phyloP scores from a whole-genome alignment of 2,329 filamentous ascomycete species.

The Monilinia fructigena region DNA sequence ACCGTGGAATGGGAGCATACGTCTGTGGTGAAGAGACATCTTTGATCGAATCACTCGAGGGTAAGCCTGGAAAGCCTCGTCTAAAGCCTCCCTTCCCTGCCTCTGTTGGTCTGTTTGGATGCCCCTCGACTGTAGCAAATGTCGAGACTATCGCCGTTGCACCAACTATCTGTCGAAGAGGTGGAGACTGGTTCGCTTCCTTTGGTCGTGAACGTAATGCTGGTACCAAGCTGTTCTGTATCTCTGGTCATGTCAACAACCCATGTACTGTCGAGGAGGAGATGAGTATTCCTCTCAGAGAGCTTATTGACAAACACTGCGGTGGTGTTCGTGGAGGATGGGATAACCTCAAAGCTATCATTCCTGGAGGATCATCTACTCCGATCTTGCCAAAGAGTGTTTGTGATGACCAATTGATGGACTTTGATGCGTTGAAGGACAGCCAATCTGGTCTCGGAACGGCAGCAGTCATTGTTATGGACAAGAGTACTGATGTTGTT shows the following conservation, averaged over 20 bases:
- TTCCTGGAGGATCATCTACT: constrained; percentile 94
- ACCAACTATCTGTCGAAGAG: constrained; percentile 91
- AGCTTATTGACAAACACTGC: constrained; percentile 97
- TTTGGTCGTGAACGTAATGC: constrained; percentile 96
- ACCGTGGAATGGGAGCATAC: constrained; percentile 96
- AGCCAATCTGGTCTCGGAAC: constrained; percentile 96
- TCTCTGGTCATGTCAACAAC: constrained; percentile 98
- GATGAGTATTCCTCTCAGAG: constrained; percentile 95
- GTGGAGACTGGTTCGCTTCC: constrained; percentile 85
- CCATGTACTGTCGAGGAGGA: constrained; percentile 97
- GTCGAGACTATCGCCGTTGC: constrained; percentile 96
- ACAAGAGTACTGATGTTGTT: constrained; percentile 95
- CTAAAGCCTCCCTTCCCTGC: constrained; percentile 98
- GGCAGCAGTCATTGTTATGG: constrained; percentile 97
- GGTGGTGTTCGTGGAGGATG: constrained; percentile 94
- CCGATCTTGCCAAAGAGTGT: constrained; percentile 87
- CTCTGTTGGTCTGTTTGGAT: constrained; percentile 95
- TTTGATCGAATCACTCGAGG: constrained; percentile 95
- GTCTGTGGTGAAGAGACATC: constrained; percentile 98
- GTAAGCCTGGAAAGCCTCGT: constrained; percentile 97
- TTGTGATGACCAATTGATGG: constrained; percentile 96
- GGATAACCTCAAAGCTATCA: constrained; percentile 95
- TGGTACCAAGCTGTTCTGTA: constrained; percentile 97
- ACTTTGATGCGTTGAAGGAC: constrained; percentile 98
- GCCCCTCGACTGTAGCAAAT: constrained; percentile 96